These are phyloP conservation scores for Russula emetica DNA, from an alignment of 768 basidiomycete species.

Conservation along the genomic window DNA sequence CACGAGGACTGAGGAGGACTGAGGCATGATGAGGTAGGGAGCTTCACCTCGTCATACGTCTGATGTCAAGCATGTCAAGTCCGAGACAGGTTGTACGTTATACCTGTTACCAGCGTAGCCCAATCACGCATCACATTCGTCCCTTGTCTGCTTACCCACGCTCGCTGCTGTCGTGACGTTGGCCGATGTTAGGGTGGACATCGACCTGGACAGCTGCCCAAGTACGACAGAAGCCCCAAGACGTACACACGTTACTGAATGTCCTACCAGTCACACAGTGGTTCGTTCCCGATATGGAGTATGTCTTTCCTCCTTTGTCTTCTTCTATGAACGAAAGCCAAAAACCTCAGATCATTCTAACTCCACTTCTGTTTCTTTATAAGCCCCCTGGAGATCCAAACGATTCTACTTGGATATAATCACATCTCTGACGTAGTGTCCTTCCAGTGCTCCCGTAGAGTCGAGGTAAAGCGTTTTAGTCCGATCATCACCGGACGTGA, in stretches of 20 bases:
- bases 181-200: neutral
- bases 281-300: conserved; percentile 18
- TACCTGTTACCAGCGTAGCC: neutral
- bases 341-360: conserved; percentile 9
- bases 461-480: conserved; percentile 2
- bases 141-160: neutral
- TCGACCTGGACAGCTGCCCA: conserved; percentile 10
- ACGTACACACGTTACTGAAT: neutral
- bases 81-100: neutral
- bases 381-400: conserved; percentile 1
- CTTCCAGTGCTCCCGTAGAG: neutral
- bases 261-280: neutral
- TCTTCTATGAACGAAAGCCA: neutral
- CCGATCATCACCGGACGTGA: conserved; percentile 13
- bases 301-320: conserved; percentile 12
- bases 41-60: neutral
- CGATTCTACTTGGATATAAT: neutral
- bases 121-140: neutral
- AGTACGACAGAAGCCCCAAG: conserved; percentile 14
- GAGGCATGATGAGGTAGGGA: conserved; percentile 11
- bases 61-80: neutral
- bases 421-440: neutral
- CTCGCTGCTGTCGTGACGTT: neutral
- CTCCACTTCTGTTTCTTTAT: conserved; percentile 7
- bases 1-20: neutral